Base-by-base conservation (phyloP, 805 yeast species). In the Diddensiella santjacobensis region DNA sequence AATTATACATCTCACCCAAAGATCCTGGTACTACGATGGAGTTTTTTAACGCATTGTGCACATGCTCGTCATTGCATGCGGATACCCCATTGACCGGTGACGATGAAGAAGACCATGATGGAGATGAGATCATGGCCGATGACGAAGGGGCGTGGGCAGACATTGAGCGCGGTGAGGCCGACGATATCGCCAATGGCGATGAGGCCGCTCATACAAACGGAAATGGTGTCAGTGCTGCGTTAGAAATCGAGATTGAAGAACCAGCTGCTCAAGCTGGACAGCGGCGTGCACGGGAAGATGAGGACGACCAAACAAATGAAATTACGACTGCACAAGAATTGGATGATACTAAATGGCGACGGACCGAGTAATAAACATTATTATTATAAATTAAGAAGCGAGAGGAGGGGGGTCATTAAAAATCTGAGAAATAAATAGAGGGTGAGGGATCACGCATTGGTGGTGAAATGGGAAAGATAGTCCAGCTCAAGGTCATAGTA, bases 31-130 rank as follows among this genome's bases (percentile, higher is more conserved):
- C 17, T 3, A 26, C 46, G 11, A 47, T 43, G 29, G 40, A 23
- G 13, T 24, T 58, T 11, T 59, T 56, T 42, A 42, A 51, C 0
- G 58, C 61, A 3, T 31, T 59, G 37, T 50, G 58, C 19, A 50
- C 47, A 26, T 59, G 63, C 48, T 51, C 61, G 2, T 44, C 59
- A 20, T 40, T 58, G 36, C 63, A 59, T 42, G 56, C 56, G 4
- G 63, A 57, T 37, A 42, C n/a, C n/a, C n/a, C n/a, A n/a, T n/a
- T n/a, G n/a, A n/a, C 47, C 3, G 53, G 35, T 10, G 44, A 37
- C 15, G 51, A 48, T 1, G 58, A 54, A 29, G 55, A 45, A 4
- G 41, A 39, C 15, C 8, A 29, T 36, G 49, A 38, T n/a, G 41
- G 38, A n/a, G 46, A 33, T 6, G 13, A 29, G 15, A 49, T 45